Conservation (phyloP, 495 filamentous ascomycete genomes). For the Podospora bellae-mahoneyi region DNA sequence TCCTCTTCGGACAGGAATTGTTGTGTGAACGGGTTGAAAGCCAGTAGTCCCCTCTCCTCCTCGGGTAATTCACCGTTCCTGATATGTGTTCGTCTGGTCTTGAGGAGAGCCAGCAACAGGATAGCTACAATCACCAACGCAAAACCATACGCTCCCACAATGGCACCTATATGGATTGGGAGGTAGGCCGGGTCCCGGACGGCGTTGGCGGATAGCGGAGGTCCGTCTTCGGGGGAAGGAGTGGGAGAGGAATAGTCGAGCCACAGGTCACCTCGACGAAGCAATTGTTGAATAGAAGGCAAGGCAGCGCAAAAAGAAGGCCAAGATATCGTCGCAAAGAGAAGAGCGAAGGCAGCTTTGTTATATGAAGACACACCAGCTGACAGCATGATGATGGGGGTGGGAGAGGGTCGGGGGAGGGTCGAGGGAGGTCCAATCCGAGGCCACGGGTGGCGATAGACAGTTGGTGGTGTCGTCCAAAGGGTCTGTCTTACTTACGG, state of each 20-base stretch:
- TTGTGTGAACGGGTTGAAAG: constrained; percentile 30
- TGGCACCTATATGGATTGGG: constrained; percentile 71
- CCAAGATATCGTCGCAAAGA: constrained; percentile 34
- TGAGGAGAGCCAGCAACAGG: constrained; percentile 55
- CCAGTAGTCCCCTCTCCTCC: constrained; percentile 15
- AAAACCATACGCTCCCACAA: constrained; percentile 74
- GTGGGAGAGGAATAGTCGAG: constrained; percentile 54
- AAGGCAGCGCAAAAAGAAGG: constrained; percentile 32
- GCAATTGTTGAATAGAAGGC: constrained; percentile 26
- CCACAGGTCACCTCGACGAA: constrained; percentile 41
- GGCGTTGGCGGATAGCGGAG: constrained; percentile 53
- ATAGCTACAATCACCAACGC: constrained; percentile 65
- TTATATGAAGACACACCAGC: constrained; percentile 29
- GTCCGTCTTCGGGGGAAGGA: constrained; percentile 56
- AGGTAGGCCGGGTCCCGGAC: constrained; percentile 58
- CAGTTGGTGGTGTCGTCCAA: constrained; percentile 6
- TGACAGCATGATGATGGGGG: constrained; percentile 33
- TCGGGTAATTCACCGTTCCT: constrained; percentile 31
- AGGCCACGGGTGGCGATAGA: constrained; percentile 19
- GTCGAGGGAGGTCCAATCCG: constrained; percentile 6
- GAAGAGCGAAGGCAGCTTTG: constrained; percentile 29
- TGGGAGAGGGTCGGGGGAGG: constrained; percentile 1
- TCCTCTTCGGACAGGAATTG: constrained; percentile 37
- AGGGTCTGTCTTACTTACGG: constrained; percentile 23
- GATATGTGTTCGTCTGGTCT: constrained; percentile 42